Evolutionary conservation across 2,329 filamentous ascomycete genomes (phyloP), one percentile per base, ranked within the genome.

Genomic region (Volutella citrinella): DNA sequence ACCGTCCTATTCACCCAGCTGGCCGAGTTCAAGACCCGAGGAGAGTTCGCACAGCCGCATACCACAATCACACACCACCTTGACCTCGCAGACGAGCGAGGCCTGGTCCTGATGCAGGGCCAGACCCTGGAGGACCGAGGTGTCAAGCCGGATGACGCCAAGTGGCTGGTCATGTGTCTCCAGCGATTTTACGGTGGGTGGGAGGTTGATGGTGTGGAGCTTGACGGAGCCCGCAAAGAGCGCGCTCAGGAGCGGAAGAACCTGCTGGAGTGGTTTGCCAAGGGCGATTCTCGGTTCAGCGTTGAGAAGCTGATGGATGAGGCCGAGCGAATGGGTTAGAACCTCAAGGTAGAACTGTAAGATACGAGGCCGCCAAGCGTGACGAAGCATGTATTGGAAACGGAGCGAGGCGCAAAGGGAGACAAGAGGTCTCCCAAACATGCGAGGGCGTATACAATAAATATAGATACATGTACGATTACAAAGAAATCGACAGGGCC

Each of bases 1-100:
- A 87, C 84, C 0, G 82, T 97, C 6, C 80, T 98, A 20, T 97
- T 98, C 66, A 98, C 93, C 1, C 86, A 93, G 55, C 74, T 98
- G 19, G 91, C 87, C 12, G 88, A 96, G 59, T 98, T 85, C 69
- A 96, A 97, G 71, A 67, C 87, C 38, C 76, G 91, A 32, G 90
- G 90, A 32, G 87, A 95, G 61, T 98, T 81, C 56, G 88, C 88
- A 27, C 80, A 84, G 61, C 90, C 93, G 28, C 93, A 98, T 57
- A 98, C 93, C 0, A 96, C 88, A 4, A 71, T 97, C 35, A 96
- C 91, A 24, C 89, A 97, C 63, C 87, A 98, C 63, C 67, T 84
- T 12, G 93, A 98, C 61, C 66, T 96, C 4, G 78, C 78, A 0
- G 70, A 75, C 38, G 76, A 80, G 9, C 87, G 88, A 52, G 87